Conservation (phyloP, 768 basidiomycete species). For the Lepiota venenata region DNA sequence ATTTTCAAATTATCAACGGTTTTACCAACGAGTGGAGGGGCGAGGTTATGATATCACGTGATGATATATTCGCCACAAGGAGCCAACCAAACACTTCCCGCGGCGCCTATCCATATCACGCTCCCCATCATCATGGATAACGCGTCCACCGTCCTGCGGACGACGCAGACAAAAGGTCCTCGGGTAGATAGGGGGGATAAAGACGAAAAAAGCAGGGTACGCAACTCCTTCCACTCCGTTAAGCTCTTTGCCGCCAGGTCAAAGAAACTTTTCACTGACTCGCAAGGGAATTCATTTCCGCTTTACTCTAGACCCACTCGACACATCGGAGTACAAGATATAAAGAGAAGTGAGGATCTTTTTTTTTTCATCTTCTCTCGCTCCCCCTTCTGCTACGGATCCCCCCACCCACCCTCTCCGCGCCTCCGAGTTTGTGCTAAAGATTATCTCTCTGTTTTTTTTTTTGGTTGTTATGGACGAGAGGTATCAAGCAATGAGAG, state of each 20-base stretch:
- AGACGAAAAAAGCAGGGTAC: conserved; percentile 10
- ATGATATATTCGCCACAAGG: too few species aligned
- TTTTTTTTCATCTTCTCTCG: neutral
- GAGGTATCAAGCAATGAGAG: conserved; percentile 11
- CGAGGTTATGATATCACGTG: too few species aligned
- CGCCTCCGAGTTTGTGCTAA: neutral
- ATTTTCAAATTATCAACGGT: too few species aligned
- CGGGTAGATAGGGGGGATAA: neutral
- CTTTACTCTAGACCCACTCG: neutral
- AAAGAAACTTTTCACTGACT: neutral
- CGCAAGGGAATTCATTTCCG: neutral
- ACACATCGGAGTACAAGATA: conserved; percentile 9
- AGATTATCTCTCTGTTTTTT: neutral
- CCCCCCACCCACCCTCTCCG: too few species aligned
- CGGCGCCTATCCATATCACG: too few species aligned
- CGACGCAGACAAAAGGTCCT: too few species aligned
- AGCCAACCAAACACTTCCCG: too few species aligned
- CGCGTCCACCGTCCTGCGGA: too few species aligned
- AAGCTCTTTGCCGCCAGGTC: conserved; percentile 1
- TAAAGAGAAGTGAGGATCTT: conserved; percentile 12
- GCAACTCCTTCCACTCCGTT: neutral
- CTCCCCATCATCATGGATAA: too few species aligned
- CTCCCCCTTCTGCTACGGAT: neutral
- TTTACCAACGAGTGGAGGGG: too few species aligned
- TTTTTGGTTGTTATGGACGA: neutral